phyloP scores from a whole-genome alignment of 306 rosid genomes.

The Oxytropis ochrocephala region DNA sequence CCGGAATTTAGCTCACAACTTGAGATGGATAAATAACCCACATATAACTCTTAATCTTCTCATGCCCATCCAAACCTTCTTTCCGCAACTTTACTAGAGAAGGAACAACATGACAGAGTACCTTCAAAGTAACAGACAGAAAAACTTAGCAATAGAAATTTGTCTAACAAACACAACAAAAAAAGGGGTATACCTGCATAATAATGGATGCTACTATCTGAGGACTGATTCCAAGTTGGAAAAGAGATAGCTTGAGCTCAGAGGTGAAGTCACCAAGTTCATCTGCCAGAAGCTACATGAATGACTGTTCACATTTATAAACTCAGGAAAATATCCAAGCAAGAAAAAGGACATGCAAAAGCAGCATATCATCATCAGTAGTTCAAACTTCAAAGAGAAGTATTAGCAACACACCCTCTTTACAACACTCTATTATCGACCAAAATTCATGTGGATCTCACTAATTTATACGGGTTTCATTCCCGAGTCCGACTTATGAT shows the following conservation, averaged over 20 bases:
- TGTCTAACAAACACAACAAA: background rate
- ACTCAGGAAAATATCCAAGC: slow-evolving; percentile 20
- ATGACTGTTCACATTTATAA: slow-evolving; percentile 26
- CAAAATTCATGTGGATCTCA: background rate
- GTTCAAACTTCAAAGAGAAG: background rate
- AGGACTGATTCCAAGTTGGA: slow-evolving; percentile 99
- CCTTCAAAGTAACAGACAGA: slow-evolving; percentile 25
- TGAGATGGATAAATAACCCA: slow-evolving; percentile 69
- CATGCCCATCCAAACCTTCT: slow-evolving; percentile 96
- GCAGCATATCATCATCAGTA: background rate
- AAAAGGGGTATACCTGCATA: slow-evolving; percentile 72
- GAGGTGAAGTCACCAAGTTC: slow-evolving; percentile 84
- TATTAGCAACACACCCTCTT: background rate
- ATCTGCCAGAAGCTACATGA: slow-evolving; percentile 66
- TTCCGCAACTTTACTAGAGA: slow-evolving; percentile 92
- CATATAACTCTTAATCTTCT: slow-evolving; percentile 99
- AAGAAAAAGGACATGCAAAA: background rate
- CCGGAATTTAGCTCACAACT: slow-evolving; percentile 49
- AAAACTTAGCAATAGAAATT: background rate
- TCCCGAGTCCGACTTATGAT: no score
- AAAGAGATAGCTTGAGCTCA: slow-evolving; percentile 88
- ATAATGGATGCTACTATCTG: slow-evolving; percentile 91
- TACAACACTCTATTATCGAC: background rate
- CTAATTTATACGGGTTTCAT: background rate
- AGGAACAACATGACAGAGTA: slow-evolving; percentile 80